Conservation (phyloP, 1,284 basidiomycete genomes). For the Cutaneotrichosporon cutaneum region DNA sequence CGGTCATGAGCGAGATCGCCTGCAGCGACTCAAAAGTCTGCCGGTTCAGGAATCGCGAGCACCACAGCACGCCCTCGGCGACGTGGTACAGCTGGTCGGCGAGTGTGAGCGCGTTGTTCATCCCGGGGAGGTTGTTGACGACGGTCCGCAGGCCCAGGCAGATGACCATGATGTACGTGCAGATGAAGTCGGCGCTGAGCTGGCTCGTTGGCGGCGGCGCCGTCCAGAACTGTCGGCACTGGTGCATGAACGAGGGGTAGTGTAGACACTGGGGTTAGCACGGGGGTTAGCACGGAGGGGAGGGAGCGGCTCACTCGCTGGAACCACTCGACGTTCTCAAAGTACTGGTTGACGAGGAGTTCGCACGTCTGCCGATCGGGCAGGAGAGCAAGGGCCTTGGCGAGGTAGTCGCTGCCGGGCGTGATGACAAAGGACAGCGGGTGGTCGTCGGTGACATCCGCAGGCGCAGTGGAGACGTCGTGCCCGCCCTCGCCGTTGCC, state of each 20-base stretch:
- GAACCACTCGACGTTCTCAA: slow-evolving; percentile 28
- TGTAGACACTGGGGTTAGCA: slow-evolving; percentile 22
- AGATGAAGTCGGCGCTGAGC: slow-evolving; percentile 21
- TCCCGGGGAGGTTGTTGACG: slow-evolving; percentile 14
- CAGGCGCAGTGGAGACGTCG: background rate
- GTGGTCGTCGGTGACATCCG: slow-evolving; percentile 10
- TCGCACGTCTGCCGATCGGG: slow-evolving; percentile 21
- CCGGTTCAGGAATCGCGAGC: slow-evolving; percentile 21
- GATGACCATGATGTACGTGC: slow-evolving; percentile 25
- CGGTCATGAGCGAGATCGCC: slow-evolving; percentile 25
- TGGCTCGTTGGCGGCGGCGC: background rate
- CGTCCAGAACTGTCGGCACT: slow-evolving; percentile 20
- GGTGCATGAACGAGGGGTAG: slow-evolving; percentile 23
- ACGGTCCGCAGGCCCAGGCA: slow-evolving; percentile 19
- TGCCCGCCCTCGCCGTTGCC: background rate
- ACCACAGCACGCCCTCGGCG: slow-evolving; percentile 26
- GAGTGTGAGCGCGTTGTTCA: slow-evolving; percentile 13
- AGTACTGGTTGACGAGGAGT: slow-evolving; percentile 24
- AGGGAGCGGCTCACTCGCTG: slow-evolving; percentile 15
- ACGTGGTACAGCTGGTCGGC: slow-evolving; percentile 24
- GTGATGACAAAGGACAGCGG: slow-evolving; percentile 23
- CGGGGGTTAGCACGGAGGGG: too few species aligned
- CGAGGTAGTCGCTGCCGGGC: slow-evolving; percentile 19
- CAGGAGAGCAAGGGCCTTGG: slow-evolving; percentile 18
- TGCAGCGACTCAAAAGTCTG: slow-evolving; percentile 28